Evolutionary conservation across 768 basidiomycete species (phyloP).

Genomic region (Sarcomyxa edulis): DNA sequence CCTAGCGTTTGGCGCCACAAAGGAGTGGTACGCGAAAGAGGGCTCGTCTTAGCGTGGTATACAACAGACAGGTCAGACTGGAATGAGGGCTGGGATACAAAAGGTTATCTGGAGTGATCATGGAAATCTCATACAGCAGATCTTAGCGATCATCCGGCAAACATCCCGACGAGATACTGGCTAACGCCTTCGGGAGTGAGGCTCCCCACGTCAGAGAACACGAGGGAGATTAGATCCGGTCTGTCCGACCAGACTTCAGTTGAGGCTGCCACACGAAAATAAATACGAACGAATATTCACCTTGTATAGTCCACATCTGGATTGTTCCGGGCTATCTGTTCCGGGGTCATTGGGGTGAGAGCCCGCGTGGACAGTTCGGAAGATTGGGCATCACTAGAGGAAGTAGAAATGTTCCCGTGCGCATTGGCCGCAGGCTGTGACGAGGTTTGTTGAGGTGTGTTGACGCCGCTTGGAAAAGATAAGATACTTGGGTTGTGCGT

Average conservation of each 20-base stretch:
- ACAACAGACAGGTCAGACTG: too few species aligned
- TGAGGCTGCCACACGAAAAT: not conserved
- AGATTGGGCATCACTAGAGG: conserved; percentile 4
- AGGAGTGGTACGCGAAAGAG: too few species aligned
- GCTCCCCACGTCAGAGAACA: conserved; percentile 92
- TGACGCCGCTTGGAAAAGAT: conserved; percentile 50
- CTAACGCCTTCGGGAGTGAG: conserved; percentile 91
- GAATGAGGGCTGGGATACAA: too few species aligned
- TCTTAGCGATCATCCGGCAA: conserved; percentile 51
- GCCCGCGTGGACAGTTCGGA: conserved; percentile 9
- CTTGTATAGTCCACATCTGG: conserved; percentile 95
- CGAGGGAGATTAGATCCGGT: conserved; percentile 89
- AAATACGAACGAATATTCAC: conserved; percentile 28
- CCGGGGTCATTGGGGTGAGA: conserved; percentile 59
- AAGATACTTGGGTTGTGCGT: conserved; percentile 73
- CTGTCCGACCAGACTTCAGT: conserved; percentile 30
- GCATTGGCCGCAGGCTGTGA: conserved; percentile 2
- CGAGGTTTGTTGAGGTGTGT: conserved; percentile 1
- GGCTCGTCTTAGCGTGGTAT: too few species aligned
- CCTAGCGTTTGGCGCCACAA: too few species aligned
- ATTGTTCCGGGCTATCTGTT: conserved; percentile 77
- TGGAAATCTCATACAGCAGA: conserved; percentile 2
- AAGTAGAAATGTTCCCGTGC: conserved; percentile 8
- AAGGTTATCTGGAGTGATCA: not conserved
- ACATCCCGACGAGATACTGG: conserved; percentile 94